Percentiles rank a stretch among this genome's conserved stretches.
Conservation (phyloP, 139 green algal species). For the Edaphochlamys debaryana region DNA sequence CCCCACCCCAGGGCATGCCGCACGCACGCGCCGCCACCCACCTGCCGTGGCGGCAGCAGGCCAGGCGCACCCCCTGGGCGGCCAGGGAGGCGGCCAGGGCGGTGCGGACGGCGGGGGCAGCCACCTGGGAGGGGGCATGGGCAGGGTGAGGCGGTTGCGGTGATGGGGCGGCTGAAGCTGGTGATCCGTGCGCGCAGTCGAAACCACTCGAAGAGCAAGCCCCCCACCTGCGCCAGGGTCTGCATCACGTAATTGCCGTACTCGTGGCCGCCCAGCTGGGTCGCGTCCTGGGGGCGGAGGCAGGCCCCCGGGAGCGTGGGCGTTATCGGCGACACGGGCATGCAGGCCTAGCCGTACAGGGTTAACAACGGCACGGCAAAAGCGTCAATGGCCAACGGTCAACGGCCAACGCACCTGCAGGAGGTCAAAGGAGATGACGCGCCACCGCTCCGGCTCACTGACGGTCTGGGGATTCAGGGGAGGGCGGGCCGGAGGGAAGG, state of each 20-base stretch:
- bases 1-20: no score
- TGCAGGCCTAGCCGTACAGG: no score
- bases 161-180: no score
- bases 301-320: background rate
- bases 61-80: constrained; percentile 14
- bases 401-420: constrained; percentile 10
- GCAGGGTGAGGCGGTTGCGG: no score
- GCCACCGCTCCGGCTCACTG: background rate
- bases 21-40: no score
- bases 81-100: constrained; percentile 6
- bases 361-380: no score
- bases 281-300: background rate
- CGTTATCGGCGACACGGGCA: no score
- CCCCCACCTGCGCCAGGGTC: constrained; percentile 18
- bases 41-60: constrained; percentile 35
- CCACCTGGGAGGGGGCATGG: background rate
- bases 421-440: constrained; percentile 5
- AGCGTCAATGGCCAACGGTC: no score
- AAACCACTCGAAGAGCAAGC: no score
- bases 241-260: constrained; percentile 45
- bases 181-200: no score
- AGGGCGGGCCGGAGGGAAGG: no score
- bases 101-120: background rate
- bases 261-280: constrained; percentile 34
- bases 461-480: no score